Conservation (phyloP, 257 asterid species). For the Agastache rugosa region DNA sequence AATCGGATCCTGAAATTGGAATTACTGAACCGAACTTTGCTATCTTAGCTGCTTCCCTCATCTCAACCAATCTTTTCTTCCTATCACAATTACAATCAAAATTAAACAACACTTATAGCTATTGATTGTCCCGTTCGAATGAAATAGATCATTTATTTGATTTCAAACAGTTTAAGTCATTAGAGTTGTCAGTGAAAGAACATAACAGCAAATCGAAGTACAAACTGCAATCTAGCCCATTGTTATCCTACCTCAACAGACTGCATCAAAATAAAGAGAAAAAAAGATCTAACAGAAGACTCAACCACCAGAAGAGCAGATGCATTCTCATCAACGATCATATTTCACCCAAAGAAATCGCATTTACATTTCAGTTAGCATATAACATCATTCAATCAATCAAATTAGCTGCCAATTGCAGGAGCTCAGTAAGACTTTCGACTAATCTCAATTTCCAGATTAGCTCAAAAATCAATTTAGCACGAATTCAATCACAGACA, state of each 20-base stretch:
- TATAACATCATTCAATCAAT: not conserved
- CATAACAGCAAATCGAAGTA: constrained; percentile 12
- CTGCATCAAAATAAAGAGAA: not conserved
- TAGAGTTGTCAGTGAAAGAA: not conserved
- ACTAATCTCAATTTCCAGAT: constrained; percentile 4
- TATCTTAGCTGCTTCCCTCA: constrained; percentile 77
- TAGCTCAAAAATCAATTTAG: not conserved
- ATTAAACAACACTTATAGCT: constrained; percentile 10
- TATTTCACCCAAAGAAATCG: not conserved
- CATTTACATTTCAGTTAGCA: not conserved
- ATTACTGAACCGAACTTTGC: constrained; percentile 85
- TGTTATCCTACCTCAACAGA: not conserved
- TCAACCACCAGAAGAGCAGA: not conserved
- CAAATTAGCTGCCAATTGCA: not conserved
- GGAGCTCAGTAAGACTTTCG: not conserved
- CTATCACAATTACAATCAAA: constrained; percentile 47
- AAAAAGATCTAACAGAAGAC: not conserved
- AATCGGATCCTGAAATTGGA: constrained; percentile 95
- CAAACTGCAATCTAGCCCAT: not conserved
- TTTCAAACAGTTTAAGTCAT: not conserved
- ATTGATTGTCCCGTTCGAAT: not conserved
- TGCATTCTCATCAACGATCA: constrained; percentile 16
- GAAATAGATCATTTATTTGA: constrained; percentile 1
- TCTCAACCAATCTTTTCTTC: constrained; percentile 89
- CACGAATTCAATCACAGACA: not conserved